phyloP scores from a whole-genome alignment of 768 basidiomycete genomes.

The Mycena sanguinolenta region DNA sequence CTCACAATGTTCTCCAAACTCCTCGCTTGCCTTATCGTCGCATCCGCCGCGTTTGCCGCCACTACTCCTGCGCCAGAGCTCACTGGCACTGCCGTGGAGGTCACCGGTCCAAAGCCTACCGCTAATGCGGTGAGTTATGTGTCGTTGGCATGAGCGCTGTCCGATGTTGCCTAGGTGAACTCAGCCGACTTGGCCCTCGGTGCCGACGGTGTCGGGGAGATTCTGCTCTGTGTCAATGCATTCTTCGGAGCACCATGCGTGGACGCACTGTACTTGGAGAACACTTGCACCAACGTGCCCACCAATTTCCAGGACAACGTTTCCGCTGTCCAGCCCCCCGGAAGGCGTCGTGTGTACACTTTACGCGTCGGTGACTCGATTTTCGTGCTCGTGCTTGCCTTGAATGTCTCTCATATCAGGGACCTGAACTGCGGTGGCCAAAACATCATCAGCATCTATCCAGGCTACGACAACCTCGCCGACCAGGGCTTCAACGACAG shows the following conservation, averaged over 20 bases:
- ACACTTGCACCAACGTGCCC: slow-evolving; percentile 21
- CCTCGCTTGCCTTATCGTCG: no score
- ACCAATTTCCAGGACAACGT: slow-evolving; percentile 19
- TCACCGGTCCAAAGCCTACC: not conserved
- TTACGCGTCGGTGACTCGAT: no score
- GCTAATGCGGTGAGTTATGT: not conserved
- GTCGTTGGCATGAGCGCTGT: no score
- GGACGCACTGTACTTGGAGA: slow-evolving; percentile 5
- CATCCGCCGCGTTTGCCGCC: no score
- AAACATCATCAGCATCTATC: slow-evolving; percentile 16
- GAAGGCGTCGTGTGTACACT: not conserved
- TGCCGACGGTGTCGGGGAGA: no score
- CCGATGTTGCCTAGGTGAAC: no score
- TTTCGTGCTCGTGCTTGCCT: no score
- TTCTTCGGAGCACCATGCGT: slow-evolving; percentile 14
- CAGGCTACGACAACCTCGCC: slow-evolving; percentile 9
- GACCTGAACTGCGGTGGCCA: slow-evolving; percentile 15
- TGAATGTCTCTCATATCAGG: not conserved
- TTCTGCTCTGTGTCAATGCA: slow-evolving; percentile 3
- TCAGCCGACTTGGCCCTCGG: no score
- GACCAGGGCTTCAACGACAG: slow-evolving; percentile 17
- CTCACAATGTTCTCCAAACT: no score
- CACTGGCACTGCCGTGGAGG: not conserved
- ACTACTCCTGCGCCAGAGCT: no score
- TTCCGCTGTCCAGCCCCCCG: not conserved